Conservation (phyloP, 1,139 yeast genomes). For the Zygosaccharomyces pseudobailii region DNA sequence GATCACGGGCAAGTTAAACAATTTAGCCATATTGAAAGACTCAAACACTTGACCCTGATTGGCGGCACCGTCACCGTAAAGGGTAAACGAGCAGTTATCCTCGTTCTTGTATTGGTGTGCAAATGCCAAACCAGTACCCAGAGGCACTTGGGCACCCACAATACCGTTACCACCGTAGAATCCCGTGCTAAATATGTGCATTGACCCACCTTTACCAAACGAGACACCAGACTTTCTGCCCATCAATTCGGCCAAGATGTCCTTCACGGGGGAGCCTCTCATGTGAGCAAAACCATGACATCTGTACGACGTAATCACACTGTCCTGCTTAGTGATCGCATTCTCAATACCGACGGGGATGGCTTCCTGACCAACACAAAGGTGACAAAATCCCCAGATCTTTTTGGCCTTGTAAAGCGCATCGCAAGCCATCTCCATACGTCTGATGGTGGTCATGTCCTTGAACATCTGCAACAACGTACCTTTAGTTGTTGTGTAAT, state of each 20-base stretch:
- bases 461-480: constrained; percentile 88
- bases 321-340: constrained; percentile 79
- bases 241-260: constrained; percentile 91
- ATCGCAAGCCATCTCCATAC: constrained; percentile 99
- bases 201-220: constrained; percentile 97
- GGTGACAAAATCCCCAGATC: constrained; percentile 97
- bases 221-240: constrained; percentile 95
- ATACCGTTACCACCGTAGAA: constrained; percentile 99
- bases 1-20: constrained; percentile 93
- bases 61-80: constrained; percentile 99
- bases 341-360: constrained; percentile 97
- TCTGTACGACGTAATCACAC: constrained; percentile 94
- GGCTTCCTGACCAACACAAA: constrained; percentile 99
- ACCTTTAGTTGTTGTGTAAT: constrained; percentile 73
- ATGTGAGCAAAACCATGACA: constrained; percentile 97
- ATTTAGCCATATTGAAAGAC: constrained; percentile 96
- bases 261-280: constrained; percentile 91
- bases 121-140: constrained; percentile 96
- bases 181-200: constrained; percentile 96
- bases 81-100: constrained; percentile 73
- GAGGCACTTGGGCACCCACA: constrained; percentile 98
- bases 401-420: constrained; percentile 97
- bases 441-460: constrained; percentile 89
- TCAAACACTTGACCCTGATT: constrained; percentile 99
- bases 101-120: constrained; percentile 92